Percentiles rank a stretch among this genome's conserved stretches.
These are phyloP conservation scores for Pyricularia grisea DNA, from an alignment of 2,329 filamentous ascomycete genomes.

Conservation along the genomic window DNA sequence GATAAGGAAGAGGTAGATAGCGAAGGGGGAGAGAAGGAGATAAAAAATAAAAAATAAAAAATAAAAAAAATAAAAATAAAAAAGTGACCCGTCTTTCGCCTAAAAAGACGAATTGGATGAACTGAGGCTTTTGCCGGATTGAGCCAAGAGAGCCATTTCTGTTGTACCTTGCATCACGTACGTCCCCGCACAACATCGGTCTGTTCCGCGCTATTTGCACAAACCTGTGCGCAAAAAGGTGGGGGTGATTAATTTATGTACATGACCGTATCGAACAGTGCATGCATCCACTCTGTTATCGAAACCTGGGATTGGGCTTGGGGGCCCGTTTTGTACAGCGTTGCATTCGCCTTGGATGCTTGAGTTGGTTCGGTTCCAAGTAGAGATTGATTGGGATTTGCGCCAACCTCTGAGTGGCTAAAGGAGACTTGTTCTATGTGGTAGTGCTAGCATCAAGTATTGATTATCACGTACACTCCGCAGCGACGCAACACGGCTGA, in stretches of 20 bases:
- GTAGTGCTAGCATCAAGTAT: not conserved
- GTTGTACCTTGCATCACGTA: not conserved
- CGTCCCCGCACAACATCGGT: not conserved
- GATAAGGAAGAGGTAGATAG: not conserved
- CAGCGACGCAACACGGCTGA: not conserved
- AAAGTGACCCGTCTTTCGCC: not conserved
- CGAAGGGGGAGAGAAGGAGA: not conserved
- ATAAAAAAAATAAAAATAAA: no score
- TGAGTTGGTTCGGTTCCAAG: not conserved
- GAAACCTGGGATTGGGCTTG: not conserved
- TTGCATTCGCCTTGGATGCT: not conserved
- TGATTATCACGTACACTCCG: not conserved
- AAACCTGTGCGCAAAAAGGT: not conserved
- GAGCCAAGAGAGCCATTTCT: not conserved
- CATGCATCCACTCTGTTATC: not conserved
- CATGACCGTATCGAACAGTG: not conserved
- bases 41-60: no score
- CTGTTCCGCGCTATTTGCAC: not conserved
- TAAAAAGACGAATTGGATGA: not conserved
- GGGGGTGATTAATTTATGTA: not conserved
- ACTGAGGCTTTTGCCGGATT: not conserved
- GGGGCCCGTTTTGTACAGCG: not conserved
- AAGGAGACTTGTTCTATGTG: not conserved
- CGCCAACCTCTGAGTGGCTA: not conserved
- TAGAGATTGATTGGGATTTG: not conserved